Evolutionary conservation across 768 basidiomycete genomes (phyloP), one percentile per base, ranked within the genome.

Genomic region (Asterophora lycoperdoides): DNA sequence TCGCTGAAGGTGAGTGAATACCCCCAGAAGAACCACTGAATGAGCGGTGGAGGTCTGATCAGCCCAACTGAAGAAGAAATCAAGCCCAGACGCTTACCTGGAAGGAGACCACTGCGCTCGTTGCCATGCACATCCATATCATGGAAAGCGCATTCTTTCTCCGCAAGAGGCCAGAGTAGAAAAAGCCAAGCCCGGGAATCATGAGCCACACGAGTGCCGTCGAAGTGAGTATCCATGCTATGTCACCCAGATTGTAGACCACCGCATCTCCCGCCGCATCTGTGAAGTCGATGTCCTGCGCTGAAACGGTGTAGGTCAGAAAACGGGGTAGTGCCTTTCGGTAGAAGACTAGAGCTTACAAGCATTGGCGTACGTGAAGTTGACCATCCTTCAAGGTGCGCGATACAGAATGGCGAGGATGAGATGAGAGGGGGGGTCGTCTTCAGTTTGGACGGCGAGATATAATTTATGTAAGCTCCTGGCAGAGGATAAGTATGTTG

Each of bases 21-120:
- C 2, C 94, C 94, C 94, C 94, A 96, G 76, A 95, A 93, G 74
- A 92, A 93, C 92, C 92, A 94, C 86, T 93, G 54, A 13, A 51
- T 52, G 29, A 8, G 30, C 19, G 3, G 56, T n/a, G n/a, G 34
- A n/a, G 37, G 26, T 5, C 7, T 17, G 26, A 37, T 39, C 19
- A 39, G 19, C 23, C 17, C 9, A 8, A 2, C 6, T 32, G 40
- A 10, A 34, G 38, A 10, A 28, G 15, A 19, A 11, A 34, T 23
- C 15, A 19, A 41, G 17, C 6, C 32, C 54, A 15, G 42, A 44
- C 0, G 73, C 80, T 49, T 52, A 89, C 90, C 75, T 92, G 86
- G 71, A 93, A 92, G 4, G 84, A 84, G 30, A 92, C 88, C 57
- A 88, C 78, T 0, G 84, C 93, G 10, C 93, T 60, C 0, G 80